phyloP scores from a whole-genome alignment of 140 eudicot genomes.

The Stevia rebaudiana region DNA sequence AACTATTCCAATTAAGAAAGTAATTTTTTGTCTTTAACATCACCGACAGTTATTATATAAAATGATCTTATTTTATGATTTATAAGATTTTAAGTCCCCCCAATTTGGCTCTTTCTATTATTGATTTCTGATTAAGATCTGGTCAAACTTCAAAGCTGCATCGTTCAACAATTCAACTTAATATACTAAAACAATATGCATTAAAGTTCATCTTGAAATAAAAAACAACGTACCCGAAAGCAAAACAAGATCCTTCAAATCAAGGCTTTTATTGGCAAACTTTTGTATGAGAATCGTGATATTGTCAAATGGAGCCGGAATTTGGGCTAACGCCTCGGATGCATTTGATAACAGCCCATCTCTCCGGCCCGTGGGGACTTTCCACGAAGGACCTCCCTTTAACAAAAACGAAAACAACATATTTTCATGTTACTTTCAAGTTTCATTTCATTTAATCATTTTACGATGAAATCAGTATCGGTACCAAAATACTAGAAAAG shows the following conservation, averaged over 20 bases:
- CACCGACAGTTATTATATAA: no score
- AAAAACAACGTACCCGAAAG: slow-evolving; percentile 54
- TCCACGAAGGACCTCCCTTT: slow-evolving; percentile 90
- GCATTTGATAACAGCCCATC: slow-evolving; percentile 68
- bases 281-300: slow-evolving; percentile 44
- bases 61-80: no score
- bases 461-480: no score
- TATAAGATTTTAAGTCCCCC: no score
- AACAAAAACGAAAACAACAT: neutral
- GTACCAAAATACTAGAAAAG: no score
- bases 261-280: slow-evolving; percentile 69
- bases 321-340: slow-evolving; percentile 52
- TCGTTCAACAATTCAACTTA: no score
- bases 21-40: no score
- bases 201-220: neutral
- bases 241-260: slow-evolving; percentile 71
- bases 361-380: slow-evolving; percentile 80
- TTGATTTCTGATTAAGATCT: no score
- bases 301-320: slow-evolving; percentile 65
- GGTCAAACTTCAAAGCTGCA: no score
- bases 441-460: no score
- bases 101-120: no score
- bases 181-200: neutral
- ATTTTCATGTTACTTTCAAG: neutral
- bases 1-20: no score